phyloP scores from a whole-genome alignment of 2,329 filamentous ascomycete genomes.

The Paracamarosporium sp. region DNA sequence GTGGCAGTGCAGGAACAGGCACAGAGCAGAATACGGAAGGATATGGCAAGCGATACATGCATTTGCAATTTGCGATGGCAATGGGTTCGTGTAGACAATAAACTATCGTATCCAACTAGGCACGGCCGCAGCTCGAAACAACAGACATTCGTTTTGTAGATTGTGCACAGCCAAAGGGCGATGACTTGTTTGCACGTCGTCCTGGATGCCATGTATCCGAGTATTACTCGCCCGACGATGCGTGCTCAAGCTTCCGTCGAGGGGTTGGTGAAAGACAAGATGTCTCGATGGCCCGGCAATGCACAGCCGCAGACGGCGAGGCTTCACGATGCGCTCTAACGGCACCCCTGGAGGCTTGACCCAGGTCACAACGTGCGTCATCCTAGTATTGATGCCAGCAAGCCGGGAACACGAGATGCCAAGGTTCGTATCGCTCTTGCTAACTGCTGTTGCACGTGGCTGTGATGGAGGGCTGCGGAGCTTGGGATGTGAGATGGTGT shows the following conservation, averaged over 20 bases:
- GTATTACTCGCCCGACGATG: too few species aligned
- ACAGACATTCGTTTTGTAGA: background rate
- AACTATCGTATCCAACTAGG: background rate
- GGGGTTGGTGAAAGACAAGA: background rate
- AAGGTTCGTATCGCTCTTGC: background rate
- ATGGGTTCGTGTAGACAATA: background rate
- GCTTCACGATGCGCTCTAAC: background rate
- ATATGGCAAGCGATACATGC: background rate
- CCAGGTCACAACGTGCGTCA: constrained; percentile 2
- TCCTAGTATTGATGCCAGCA: background rate
- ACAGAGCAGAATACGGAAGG: background rate
- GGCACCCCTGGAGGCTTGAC: background rate
- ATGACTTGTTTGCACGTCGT: background rate
- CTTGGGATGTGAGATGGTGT: background rate
- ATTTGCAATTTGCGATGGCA: background rate
- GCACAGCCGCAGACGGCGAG: background rate
- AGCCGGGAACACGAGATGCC: constrained; percentile 5
- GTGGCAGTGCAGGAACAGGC: background rate
- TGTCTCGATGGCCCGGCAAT: background rate
- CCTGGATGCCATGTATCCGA: too few species aligned
- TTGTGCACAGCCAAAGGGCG: background rate
- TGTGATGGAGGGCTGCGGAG: background rate
- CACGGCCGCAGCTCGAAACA: background rate
- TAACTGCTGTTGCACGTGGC: background rate
- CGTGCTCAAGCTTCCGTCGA: too few species aligned